Percentiles rank a stretch among this genome's conserved stretches.
These are phyloP conservation scores for Eutrema yunnanense DNA, from an alignment of 345 rosid genomes.

Conservation along the genomic window DNA sequence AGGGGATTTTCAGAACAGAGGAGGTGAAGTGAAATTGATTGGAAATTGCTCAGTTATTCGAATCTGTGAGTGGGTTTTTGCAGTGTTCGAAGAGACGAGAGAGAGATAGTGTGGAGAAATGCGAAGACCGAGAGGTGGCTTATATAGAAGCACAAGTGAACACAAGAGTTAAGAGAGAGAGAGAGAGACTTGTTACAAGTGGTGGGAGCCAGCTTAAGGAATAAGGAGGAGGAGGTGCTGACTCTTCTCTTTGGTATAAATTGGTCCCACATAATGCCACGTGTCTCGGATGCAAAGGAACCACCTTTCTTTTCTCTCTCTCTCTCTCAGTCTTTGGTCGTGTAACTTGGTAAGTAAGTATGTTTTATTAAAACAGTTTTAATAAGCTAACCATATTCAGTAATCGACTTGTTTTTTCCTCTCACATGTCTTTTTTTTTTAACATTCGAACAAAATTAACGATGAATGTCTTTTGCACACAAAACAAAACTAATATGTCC, in stretches of 20 bases:
- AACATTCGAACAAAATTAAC: too few species aligned
- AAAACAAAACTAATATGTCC: too few species aligned
- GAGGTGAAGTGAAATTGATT: background rate
- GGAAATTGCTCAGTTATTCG: background rate
- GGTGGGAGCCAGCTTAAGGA: background rate
- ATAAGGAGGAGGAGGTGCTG: background rate
- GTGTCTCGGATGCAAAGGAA: conserved; percentile 10
- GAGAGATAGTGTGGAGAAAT: conserved; percentile 24
- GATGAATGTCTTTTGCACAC: too few species aligned
- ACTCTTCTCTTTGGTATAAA: background rate
- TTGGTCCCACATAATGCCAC: conserved; percentile 10
- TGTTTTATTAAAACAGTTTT: too few species aligned
- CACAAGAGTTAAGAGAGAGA: background rate
- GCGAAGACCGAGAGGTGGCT: conserved; percentile 8
- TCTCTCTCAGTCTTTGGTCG: background rate
- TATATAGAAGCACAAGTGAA: conserved; percentile 20
- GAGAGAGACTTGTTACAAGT: conserved; percentile 16
- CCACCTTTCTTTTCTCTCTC: background rate
- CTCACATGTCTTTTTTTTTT: too few species aligned
- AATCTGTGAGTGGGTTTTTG: background rate
- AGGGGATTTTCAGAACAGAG: background rate
- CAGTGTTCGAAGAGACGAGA: conserved; percentile 21
- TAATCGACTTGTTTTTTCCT: too few species aligned
- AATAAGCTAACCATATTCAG: too few species aligned
- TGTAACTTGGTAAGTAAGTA: too few species aligned